These are phyloP conservation scores for Lentinula lateritia DNA, from an alignment of 768 basidiomycete genomes.

Conservation along the genomic window DNA sequence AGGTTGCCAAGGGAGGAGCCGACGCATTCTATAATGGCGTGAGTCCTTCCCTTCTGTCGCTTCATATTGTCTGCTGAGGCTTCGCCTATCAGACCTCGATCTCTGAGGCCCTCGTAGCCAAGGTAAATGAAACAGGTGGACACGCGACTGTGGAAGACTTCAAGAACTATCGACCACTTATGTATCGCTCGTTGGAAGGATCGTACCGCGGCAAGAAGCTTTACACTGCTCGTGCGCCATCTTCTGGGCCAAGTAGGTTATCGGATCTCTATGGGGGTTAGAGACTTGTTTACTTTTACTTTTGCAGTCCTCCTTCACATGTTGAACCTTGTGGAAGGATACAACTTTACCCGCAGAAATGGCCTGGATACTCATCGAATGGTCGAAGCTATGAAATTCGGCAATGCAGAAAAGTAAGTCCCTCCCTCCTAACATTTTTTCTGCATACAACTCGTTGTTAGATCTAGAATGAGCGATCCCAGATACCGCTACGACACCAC, in stretches of 20 bases:
- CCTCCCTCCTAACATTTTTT: neutral
- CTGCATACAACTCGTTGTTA: conserved; percentile 12
- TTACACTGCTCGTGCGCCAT: conserved; percentile 60
- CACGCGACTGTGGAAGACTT: conserved; percentile 55
- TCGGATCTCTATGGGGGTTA: neutral
- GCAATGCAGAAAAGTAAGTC: neutral
- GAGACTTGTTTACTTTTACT: neutral
- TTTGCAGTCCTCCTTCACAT: conserved; percentile 49
- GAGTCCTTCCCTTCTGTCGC: conserved; percentile 4
- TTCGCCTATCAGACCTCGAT: conserved; percentile 39
- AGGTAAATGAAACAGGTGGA: conserved; percentile 50
- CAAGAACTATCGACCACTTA: conserved; percentile 41
- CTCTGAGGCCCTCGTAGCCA: conserved; percentile 49
- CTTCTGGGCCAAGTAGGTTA: conserved; percentile 40
- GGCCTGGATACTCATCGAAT: conserved; percentile 51
- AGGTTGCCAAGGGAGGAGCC: conserved; percentile 52
- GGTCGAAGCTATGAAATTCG: conserved; percentile 61
- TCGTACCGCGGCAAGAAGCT: conserved; percentile 54
- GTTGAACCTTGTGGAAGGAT: conserved; percentile 60
- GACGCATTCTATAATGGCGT: conserved; percentile 53
- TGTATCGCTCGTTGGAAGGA: conserved; percentile 50
- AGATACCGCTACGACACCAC: conserved; percentile 33
- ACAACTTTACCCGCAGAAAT: conserved; percentile 33
- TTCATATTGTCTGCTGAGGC: conserved; percentile 6
- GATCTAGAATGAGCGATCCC: conserved; percentile 58